Evolutionary conservation across 1,284 basidiomycete genomes (phyloP).

Genomic region (Cutaneotrichosporon dermatis): DNA sequence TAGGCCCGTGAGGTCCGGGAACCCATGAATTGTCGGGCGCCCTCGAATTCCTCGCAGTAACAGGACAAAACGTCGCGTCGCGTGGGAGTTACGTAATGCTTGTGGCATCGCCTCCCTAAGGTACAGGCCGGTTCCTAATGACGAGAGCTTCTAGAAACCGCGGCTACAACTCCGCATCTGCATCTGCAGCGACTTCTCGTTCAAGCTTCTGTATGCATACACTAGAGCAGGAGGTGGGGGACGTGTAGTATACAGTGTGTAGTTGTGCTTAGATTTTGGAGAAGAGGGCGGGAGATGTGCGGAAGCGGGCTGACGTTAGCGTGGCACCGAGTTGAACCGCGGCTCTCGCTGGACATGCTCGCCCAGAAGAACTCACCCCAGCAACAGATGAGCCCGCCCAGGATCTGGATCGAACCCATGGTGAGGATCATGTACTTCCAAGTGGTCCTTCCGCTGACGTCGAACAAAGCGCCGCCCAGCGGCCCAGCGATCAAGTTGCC

Average conservation of each 20-base stretch:
- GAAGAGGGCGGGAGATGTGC: slow-evolving; percentile 6
- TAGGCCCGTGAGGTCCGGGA: too few species aligned
- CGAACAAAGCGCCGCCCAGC: slow-evolving; percentile 14
- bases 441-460: slow-evolving; percentile 1
- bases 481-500: slow-evolving; percentile 14
- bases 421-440: slow-evolving; percentile 13
- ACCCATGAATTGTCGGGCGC: too few species aligned
- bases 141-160: too few species aligned
- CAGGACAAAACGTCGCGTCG: too few species aligned
- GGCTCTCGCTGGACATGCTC: too few species aligned
- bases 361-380: slow-evolving; percentile 11
- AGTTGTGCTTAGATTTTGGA: slow-evolving; percentile 2
- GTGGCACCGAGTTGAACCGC: too few species aligned
- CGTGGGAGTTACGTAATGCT: too few species aligned
- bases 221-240: neutral
- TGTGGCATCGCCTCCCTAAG: too few species aligned
- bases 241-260: neutral
- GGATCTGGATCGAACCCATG: slow-evolving; percentile 8
- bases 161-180: too few species aligned
- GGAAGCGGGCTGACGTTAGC: slow-evolving; percentile 7
- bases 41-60: too few species aligned
- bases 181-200: neutral
- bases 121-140: too few species aligned
- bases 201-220: neutral
- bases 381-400: slow-evolving; percentile 11